phyloP scores from a whole-genome alignment of 306 rosid species.

The Luffa acutangula region DNA sequence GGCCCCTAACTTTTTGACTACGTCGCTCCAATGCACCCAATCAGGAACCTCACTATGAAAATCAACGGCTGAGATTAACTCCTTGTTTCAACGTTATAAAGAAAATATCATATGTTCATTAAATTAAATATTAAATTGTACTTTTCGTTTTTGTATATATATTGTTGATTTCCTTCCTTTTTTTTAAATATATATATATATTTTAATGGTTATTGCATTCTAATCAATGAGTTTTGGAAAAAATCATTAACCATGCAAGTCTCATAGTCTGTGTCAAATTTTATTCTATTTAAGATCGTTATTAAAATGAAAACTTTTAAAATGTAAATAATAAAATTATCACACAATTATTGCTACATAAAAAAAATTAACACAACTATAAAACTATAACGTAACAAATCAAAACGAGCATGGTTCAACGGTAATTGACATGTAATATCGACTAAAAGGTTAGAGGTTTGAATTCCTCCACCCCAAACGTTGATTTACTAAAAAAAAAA shows the following conservation, averaged over 20 bases:
- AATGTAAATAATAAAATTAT: too few relatives aligned
- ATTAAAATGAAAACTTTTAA: too few relatives aligned
- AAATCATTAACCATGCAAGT: not conserved
- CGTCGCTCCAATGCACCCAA: not conserved
- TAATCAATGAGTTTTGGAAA: not conserved
- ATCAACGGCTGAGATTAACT: slow-evolving; percentile 19
- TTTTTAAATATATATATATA: not conserved
- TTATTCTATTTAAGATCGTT: not conserved
- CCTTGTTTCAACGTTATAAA: not conserved
- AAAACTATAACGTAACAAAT: not conserved
- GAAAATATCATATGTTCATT: not conserved
- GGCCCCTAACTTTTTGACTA: slow-evolving; percentile 44
- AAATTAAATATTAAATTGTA: not conserved
- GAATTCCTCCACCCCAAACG: too few relatives aligned
- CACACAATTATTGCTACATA: not conserved
- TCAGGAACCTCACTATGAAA: not conserved
- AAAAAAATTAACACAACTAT: not conserved
- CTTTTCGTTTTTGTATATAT: not conserved
- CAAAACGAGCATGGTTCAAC: too few relatives aligned
- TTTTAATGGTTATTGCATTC: not conserved
- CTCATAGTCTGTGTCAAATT: too few relatives aligned
- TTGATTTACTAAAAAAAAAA: too few relatives aligned
- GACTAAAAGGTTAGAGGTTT: too few relatives aligned
- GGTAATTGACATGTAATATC: too few relatives aligned
- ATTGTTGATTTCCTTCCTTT: not conserved